Conservation (phyloP, 1,284 basidiomycete genomes). For the Cryptococcus deneoformans region DNA sequence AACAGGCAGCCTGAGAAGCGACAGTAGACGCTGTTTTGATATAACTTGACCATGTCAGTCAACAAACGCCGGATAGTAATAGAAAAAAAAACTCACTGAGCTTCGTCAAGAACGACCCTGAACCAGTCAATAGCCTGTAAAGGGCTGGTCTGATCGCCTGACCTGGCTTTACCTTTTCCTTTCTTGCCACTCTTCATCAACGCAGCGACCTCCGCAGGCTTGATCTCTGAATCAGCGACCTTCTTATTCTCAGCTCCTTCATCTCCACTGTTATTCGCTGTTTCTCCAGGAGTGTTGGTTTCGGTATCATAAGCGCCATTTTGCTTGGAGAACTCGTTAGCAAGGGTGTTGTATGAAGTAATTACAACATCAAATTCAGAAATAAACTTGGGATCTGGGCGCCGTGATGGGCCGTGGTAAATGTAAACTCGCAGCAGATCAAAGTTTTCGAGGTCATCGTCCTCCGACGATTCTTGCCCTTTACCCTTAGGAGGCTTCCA, state of each 20-base stretch:
- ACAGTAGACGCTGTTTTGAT: slow-evolving; percentile 97
- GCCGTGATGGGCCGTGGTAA: slow-evolving; percentile 91
- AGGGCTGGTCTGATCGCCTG: slow-evolving; percentile 70
- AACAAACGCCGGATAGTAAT: not conserved
- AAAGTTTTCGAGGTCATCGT: slow-evolving; percentile 28
- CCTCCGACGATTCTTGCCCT: slow-evolving; percentile 13
- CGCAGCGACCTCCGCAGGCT: slow-evolving; percentile 52
- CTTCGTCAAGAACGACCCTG: slow-evolving; percentile 95
- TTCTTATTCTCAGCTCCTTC: slow-evolving; percentile 29
- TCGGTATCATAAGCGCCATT: slow-evolving; percentile 56
- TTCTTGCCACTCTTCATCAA: slow-evolving; percentile 61
- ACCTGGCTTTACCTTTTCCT: slow-evolving; percentile 49
- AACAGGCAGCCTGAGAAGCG: slow-evolving; percentile 90
- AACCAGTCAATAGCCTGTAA: slow-evolving; percentile 97
- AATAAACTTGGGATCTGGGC: slow-evolving; percentile 76
- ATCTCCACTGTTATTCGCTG: slow-evolving; percentile 40
- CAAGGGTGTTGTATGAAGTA: slow-evolving; percentile 94
- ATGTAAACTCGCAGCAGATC: slow-evolving; percentile 74
- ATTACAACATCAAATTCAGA: slow-evolving; percentile 96
- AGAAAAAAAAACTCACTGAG: slow-evolving; percentile 67
- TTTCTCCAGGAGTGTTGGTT: slow-evolving; percentile 34
- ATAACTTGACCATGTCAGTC: slow-evolving; percentile 58
- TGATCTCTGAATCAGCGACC: slow-evolving; percentile 68
- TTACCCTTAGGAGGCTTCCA: slow-evolving; percentile 27
- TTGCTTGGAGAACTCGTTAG: slow-evolving; percentile 92